Base-by-base conservation (phyloP, 352 stramenopile species). In the Phytopythium oedochilum region DNA sequence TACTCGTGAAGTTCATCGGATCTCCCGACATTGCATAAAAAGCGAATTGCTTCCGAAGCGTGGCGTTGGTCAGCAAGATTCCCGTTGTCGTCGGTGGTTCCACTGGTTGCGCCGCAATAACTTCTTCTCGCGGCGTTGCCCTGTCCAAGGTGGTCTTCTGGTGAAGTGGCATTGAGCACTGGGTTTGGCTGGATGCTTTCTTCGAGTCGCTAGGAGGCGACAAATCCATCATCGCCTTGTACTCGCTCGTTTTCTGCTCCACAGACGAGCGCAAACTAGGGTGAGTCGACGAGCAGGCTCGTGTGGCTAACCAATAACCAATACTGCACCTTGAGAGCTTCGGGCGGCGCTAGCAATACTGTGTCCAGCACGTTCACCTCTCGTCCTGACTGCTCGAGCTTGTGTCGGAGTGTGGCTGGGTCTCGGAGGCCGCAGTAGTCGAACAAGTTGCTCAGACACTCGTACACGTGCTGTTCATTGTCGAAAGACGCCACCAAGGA, bases 391-490 rank as follows among this genome's bases (percentile, higher is more conserved):
- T 65, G 63, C 35, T 86, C 78, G 2, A 89, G 59, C 22, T 87
- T 81, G 43, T 75, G 69, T 6, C 78, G 66, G n/a, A 88, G 73
- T 6, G 70, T 56, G 3, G 62, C 69, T 11, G 62, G 61, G 32
- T 87, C 66, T 12, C 64, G 64, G 4, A 84, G 64, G 22, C 52
- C 68, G 36, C 76, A 78, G 53, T 83, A 75, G 15, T 61, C 62
- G 45, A 89, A 71, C 29, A 89, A 85, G 56, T 78, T 86, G 56
- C 52, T 65, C 22, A 91, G 70, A 36, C 67, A 87, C 50, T 87
- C 70, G 45, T 89, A 86, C 2, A 91, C 81, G 48, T 86, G 66
- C 63, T 87, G 78, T 40, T 89, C 76, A 47, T 88, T 89, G 46
- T 78, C 73, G 36, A 83, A 91, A 4, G 70, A 79, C n/a, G 78